These are phyloP conservation scores for Thielaviopsis ethacetica DNA, from an alignment of 2,329 filamentous ascomycete species.

Conservation along the genomic window DNA sequence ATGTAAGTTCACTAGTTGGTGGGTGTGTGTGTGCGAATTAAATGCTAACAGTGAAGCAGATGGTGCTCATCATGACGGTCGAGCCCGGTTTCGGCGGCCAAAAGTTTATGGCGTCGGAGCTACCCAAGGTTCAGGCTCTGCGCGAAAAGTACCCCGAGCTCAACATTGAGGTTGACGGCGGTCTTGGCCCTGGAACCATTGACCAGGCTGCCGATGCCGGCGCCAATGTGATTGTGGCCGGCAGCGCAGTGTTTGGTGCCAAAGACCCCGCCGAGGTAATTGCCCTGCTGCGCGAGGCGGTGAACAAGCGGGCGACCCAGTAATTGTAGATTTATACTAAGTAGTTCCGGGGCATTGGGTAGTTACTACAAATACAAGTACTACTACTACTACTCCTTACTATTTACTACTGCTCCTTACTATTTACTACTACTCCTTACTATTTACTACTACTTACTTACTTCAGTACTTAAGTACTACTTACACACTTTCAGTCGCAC, in stretches of 20 bases:
- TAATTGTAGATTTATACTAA: constrained; percentile 21
- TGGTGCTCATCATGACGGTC: constrained; percentile 98
- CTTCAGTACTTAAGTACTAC: too few species aligned
- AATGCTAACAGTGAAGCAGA: constrained; percentile 35
- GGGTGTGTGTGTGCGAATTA: neutral
- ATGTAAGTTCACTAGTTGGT: constrained; percentile 44
- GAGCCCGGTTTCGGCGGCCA: constrained; percentile 95
- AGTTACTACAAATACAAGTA: neutral
- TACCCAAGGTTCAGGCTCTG: constrained; percentile 81
- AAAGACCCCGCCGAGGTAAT: constrained; percentile 81
- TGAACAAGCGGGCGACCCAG: constrained; percentile 38
- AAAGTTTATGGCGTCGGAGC: constrained; percentile 92
- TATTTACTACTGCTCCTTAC: too few species aligned
- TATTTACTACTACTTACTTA: too few species aligned
- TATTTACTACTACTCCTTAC: too few species aligned
- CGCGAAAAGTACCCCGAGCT: constrained; percentile 74
- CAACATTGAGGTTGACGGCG: constrained; percentile 96
- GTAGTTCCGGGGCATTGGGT: neutral
- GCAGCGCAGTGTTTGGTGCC: constrained; percentile 88
- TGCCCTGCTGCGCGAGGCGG: constrained; percentile 57
- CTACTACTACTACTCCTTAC: too few species aligned
- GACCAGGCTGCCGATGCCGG: constrained; percentile 89
- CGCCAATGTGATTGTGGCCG: constrained; percentile 94
- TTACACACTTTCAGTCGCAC: too few species aligned
- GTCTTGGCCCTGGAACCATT: constrained; percentile 74